These are phyloP conservation scores for Leccinum longicurvipes DNA, from an alignment of 768 basidiomycete genomes.

Conservation along the genomic window DNA sequence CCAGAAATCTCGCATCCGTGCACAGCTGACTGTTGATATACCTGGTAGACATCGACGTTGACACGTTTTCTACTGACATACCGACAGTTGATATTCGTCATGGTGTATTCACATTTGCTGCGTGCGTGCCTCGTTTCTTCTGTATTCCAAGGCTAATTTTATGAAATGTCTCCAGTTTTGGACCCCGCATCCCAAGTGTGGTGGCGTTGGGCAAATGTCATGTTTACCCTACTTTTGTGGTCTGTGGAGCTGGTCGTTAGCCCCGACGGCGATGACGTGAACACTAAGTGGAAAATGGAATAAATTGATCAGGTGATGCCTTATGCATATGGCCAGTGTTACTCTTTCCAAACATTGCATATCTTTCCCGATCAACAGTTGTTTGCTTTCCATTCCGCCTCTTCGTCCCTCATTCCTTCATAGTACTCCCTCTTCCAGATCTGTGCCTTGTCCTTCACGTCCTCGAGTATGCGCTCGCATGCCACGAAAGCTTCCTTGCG, in stretches of 20 bases:
- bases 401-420: slow-evolving; percentile 58
- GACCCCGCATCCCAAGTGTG: slow-evolving; percentile 90
- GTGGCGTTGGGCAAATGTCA: slow-evolving; percentile 92
- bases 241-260: slow-evolving; percentile 76
- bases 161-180: slow-evolving; percentile 48
- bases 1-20: not conserved
- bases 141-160: not conserved
- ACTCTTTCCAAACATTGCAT: slow-evolving; percentile 2
- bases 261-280: slow-evolving; percentile 64
- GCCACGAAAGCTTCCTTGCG: slow-evolving; percentile 76
- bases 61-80: slow-evolving; percentile 77
- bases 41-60: slow-evolving; percentile 65
- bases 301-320: slow-evolving; percentile 13
- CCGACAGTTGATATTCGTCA: slow-evolving; percentile 79
- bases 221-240: slow-evolving; percentile 83
- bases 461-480: slow-evolving; percentile 82
- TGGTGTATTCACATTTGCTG: slow-evolving; percentile 83
- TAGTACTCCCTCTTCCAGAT: slow-evolving; percentile 94
- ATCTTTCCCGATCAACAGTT: slow-evolving; percentile 18
- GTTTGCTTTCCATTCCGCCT: slow-evolving; percentile 73
- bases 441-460: slow-evolving; percentile 77
- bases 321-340: slow-evolving; percentile 6
- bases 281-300: slow-evolving; percentile 79
- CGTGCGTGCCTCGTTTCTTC: slow-evolving; percentile 44
- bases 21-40: slow-evolving; percentile 10